Evolutionary conservation across 192 early-diverging fungal genomes (phyloP).

Genomic region (Coemansia sp.): DNA sequence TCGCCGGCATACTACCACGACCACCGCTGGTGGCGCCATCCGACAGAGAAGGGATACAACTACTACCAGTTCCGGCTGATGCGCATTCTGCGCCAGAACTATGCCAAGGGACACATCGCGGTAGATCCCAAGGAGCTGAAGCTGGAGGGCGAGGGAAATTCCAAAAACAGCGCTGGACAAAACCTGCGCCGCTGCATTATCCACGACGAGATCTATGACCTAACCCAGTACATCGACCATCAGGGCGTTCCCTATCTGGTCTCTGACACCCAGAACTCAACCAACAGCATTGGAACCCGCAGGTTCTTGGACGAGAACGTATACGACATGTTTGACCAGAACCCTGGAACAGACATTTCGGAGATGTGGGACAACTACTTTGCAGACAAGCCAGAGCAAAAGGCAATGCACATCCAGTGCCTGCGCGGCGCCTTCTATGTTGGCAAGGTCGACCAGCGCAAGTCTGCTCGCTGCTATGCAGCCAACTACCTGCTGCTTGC

Average conservation of each 20-base stretch:
- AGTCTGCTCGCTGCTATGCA: constrained; percentile 73
- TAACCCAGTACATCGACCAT: constrained; percentile 64
- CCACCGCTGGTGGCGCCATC: constrained; percentile 64
- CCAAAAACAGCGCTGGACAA: constrained; percentile 40
- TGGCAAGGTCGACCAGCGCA: constrained; percentile 83
- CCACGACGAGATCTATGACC: constrained; percentile 70
- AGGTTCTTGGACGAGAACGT: constrained; percentile 63
- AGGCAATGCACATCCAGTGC: constrained; percentile 66
- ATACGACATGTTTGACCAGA: constrained; percentile 65
- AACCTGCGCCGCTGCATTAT: constrained; percentile 64
- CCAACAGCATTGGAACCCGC: constrained; percentile 41
- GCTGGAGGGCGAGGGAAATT: constrained; percentile 53
- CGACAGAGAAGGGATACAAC: constrained; percentile 60
- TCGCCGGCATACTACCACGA: constrained; percentile 67
- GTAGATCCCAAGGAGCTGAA: constrained; percentile 59
- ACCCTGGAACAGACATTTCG: constrained; percentile 66
- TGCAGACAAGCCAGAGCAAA: constrained; percentile 43
- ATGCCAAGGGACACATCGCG: constrained; percentile 68
- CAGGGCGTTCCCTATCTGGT: constrained; percentile 49
- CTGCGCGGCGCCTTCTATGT: constrained; percentile 82
- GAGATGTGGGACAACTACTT: constrained; percentile 59
- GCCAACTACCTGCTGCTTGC: constrained; percentile 84
- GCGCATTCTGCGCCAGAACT: constrained; percentile 60
- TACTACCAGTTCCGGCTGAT: constrained; percentile 69
- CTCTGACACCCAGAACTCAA: constrained; percentile 41